These are phyloP conservation scores for Thelephora terrestris DNA, from an alignment of 1,284 basidiomycete species.

Conservation along the genomic window DNA sequence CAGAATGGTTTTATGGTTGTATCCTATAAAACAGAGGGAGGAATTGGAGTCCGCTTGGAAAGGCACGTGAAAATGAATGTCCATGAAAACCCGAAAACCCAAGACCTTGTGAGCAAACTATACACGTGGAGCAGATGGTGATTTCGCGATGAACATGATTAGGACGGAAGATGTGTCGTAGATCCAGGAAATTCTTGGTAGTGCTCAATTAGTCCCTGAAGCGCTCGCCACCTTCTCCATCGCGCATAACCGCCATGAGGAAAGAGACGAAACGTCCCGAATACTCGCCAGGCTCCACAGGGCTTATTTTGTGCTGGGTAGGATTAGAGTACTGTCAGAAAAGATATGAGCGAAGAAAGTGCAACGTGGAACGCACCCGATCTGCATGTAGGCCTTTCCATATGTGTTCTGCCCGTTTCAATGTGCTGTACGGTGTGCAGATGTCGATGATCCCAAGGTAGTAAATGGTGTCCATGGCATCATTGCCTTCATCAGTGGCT, in stretches of 20 bases:
- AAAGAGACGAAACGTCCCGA: constrained; percentile 82
- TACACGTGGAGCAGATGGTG: background rate
- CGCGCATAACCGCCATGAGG: constrained; percentile 80
- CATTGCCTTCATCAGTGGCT: constrained; percentile 82
- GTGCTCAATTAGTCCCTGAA: constrained; percentile 42
- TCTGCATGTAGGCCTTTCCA: constrained; percentile 90
- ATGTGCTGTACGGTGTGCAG: constrained; percentile 74
- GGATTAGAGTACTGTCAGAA: constrained; percentile 6
- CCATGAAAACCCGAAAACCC: too few species aligned
- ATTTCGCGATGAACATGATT: background rate
- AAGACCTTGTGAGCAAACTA: too few species aligned
- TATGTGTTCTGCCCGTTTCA: constrained; percentile 82
- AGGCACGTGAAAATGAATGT: too few species aligned
- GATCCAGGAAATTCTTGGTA: background rate
- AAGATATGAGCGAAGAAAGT: constrained; percentile 2
- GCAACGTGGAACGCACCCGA: constrained; percentile 46
- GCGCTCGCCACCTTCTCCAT: constrained; percentile 57
- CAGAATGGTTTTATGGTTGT: too few species aligned
- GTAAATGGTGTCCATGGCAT: constrained; percentile 73
- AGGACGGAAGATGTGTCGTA: constrained; percentile 1
- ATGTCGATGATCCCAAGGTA: constrained; percentile 95
- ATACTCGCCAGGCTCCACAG: constrained; percentile 80
- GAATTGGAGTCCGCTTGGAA: too few species aligned
- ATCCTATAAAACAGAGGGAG: too few species aligned
- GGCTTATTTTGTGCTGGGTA: constrained; percentile 82